phyloP scores from a whole-genome alignment of 805 yeast species.

The Priceomyces haplophilus region DNA sequence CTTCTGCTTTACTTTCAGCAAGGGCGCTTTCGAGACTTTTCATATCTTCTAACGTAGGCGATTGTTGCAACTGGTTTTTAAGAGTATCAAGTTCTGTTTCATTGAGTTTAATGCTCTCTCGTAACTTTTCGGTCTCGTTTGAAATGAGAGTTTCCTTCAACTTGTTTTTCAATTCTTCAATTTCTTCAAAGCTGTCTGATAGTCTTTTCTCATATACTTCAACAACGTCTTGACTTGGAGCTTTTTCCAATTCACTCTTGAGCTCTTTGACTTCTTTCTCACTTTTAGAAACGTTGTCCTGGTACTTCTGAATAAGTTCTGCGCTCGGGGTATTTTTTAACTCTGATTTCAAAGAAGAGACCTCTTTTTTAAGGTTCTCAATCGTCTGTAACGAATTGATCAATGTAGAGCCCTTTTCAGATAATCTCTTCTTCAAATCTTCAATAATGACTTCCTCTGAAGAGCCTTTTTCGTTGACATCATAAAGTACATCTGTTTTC shows the following conservation, averaged over 20 bases:
- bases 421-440: not conserved
- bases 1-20: not conserved
- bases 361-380: not conserved
- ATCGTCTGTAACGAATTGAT: not conserved
- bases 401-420: not conserved
- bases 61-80: not conserved
- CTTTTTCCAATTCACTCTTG: not conserved
- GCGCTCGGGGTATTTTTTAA: too few relatives aligned
- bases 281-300: not conserved
- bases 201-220: not conserved
- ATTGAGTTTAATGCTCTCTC: not conserved
- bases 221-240: not conserved
- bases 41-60: not conserved
- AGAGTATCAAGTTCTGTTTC: slow-evolving; percentile 1
- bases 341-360: not conserved
- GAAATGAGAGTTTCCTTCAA: not conserved
- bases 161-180: slow-evolving; percentile 1
- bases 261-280: not conserved
- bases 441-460: too few relatives aligned
- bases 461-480: not conserved
- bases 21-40: not conserved
- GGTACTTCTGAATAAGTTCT: too few relatives aligned
- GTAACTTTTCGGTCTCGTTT: not conserved
- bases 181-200: not conserved
- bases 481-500: not conserved